Evolutionary conservation across 345 rosid genomes (phyloP), one percentile per base, ranked within the genome.

Genomic region (Noccaea caerulescens): DNA sequence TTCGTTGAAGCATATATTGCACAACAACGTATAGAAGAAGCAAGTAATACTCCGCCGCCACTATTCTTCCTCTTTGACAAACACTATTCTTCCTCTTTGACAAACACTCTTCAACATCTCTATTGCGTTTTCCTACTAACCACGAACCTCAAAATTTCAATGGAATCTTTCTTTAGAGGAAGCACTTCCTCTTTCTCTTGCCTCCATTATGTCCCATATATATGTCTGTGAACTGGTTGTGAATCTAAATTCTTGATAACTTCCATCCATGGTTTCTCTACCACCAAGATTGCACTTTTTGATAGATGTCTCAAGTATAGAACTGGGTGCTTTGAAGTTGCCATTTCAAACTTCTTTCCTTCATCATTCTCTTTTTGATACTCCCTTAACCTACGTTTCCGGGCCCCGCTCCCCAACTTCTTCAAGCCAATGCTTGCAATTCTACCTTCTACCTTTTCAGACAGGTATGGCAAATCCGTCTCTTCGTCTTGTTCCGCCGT

Each of bases 181-280:
- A 45, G 23, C 23, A 20, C 44, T 68, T 32, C 16, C 20, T 57
- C 38, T 56, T 25, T 54, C 58, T 8, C 42, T n/a, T 9, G 50
- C 52, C 8, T 13, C 8, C 16, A n/a, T 78, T 78, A 94, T 66
- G 95, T 79, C 68, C 99, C 99, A 50, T 67, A 94, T 63, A 94
- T 77, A 84, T 91, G 96, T 84, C 95, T 91, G 89, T 94, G 96
- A 52, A 94, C 88, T 44, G 99, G 97, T 39, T 84, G 79, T 41
- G 95, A 64, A 44, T 91, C 93, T 10, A 94, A 83, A 46, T 70
- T 62, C 78, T 87, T 88, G 62, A 91, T 78, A 74, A 91, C 98
- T 59, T 89, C 91, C 80, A 84, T 76, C 99, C 99, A 94, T 12
- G 97, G 95, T 77, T 87, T 91, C 86, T 94, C 97, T 53, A 91